Conservation (phyloP, 2,329 filamentous ascomycete genomes). For the Botryotinia calthae region DNA sequence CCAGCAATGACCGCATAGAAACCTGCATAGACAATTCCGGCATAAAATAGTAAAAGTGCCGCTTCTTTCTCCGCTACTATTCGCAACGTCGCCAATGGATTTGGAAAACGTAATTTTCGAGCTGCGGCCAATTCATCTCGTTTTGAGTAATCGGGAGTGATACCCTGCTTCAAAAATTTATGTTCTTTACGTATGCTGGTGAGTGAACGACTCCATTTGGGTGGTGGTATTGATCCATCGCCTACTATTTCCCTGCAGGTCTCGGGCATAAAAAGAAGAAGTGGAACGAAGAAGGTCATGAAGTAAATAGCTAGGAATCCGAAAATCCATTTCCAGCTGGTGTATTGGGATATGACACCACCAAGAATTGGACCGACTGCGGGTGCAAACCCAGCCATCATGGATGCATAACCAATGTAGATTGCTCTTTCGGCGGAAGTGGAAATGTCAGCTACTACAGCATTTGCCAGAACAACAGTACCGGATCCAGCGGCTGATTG, state of each 20-base stretch:
- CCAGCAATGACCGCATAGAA: slow-evolving; percentile 50
- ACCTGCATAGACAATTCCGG: slow-evolving; percentile 51
- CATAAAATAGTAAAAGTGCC: slow-evolving; percentile 42
- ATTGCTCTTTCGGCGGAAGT: slow-evolving; percentile 59
- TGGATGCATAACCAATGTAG: slow-evolving; percentile 65
- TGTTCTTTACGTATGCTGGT: slow-evolving; percentile 40
- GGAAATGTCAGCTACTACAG: slow-evolving; percentile 61
- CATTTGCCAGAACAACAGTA: slow-evolving; percentile 56
- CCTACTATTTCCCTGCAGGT: slow-evolving; percentile 51
- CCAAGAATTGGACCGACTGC: slow-evolving; percentile 32
- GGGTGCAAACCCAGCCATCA: slow-evolving; percentile 49
- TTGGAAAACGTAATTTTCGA: slow-evolving; percentile 38
- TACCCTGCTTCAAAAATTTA: slow-evolving; percentile 23
- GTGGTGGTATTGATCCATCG: slow-evolving; percentile 56
- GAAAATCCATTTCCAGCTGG: slow-evolving; percentile 46
- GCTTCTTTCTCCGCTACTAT: slow-evolving; percentile 46
- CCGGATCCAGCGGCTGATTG: slow-evolving; percentile 56
- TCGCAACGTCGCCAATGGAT: slow-evolving; percentile 44
- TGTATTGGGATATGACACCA: slow-evolving; percentile 29
- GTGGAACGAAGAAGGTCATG: slow-evolving; percentile 25
- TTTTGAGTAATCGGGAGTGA: slow-evolving; percentile 25
- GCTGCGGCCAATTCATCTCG: slow-evolving; percentile 27
- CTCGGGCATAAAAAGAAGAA: slow-evolving; percentile 47
- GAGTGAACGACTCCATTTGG: slow-evolving; percentile 51
- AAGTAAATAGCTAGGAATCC: slow-evolving; percentile 44